Evolutionary conservation across 2,329 filamentous ascomycete species (phyloP), one percentile per base, ranked within the genome.

Genomic region (Corniculantispora saksenae): DNA sequence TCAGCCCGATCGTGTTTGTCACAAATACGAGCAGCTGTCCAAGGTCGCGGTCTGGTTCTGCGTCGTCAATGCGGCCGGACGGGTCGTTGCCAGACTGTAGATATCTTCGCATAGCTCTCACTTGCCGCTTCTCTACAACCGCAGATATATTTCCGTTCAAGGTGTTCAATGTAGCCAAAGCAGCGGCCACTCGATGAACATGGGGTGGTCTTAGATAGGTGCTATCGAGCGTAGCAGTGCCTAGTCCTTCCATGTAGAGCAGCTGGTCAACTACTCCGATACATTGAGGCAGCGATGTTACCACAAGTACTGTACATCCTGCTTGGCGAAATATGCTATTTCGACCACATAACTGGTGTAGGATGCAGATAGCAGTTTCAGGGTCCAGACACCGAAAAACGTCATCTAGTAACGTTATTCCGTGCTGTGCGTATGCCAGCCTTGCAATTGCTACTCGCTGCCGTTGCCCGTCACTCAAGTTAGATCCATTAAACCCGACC

Each of bases 371-470:
- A 13, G 59, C 48, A 43, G 59, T 61, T 23, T 25, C 3, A 27
- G 12, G 3, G 15, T 67, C 67, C 1, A 68, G 45, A 12, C 63
- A 66, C 13, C 66, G 66, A 35, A 68, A 64, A n/a, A 48, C 61
- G 10, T 68, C 67, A 13, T 68, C 67, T 0, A 68, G 21, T n/a
- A 67, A 3, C 4, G 59, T 27, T 1, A 67, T 54, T 1, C 48
- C 27, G 25, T 27, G 61, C 1, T 58, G 64, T 3, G 61, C 29
- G 15, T 67, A 67, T 1, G 61, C 2, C 17, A 61, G 54, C 17
- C 67, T 53, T 0, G 66, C 67, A 32, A 68, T 53, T 2, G 57
- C 59, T 4, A 61, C 25, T 4, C 59, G 3, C 15, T 61, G 59
- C 21, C 48, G n/a, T 10, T 61, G 59, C 3, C 47, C 59, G 13